phyloP scores from a whole-genome alignment of 2,329 filamentous ascomycete genomes.

The Exophiala xenobiotica region DNA sequence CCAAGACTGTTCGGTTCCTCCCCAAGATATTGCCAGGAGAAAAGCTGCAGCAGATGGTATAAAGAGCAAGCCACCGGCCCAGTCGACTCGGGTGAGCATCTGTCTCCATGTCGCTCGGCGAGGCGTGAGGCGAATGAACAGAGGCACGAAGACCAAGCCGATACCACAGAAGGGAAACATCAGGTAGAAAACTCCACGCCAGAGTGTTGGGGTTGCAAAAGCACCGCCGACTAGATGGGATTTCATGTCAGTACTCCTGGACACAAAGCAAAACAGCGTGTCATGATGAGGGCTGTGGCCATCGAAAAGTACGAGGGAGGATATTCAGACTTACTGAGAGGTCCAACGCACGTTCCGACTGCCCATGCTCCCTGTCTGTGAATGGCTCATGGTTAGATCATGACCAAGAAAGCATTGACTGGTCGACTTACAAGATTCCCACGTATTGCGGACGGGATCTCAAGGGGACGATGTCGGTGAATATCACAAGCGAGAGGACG shows the following conservation, averaged over 20 bases:
- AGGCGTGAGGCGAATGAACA: slow-evolving; percentile 34
- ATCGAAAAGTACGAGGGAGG: background rate
- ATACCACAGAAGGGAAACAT: slow-evolving; percentile 39
- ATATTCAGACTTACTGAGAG: slow-evolving; percentile 14
- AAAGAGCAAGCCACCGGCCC: slow-evolving; percentile 44
- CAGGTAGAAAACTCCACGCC: slow-evolving; percentile 43
- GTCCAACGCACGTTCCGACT: slow-evolving; percentile 33
- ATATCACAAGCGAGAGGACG: slow-evolving; percentile 43
- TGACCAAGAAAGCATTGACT: background rate
- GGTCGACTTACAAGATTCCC: slow-evolving; percentile 32
- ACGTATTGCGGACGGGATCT: slow-evolving; percentile 37
- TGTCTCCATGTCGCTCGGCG: slow-evolving; percentile 32
- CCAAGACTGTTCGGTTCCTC: slow-evolving; percentile 44
- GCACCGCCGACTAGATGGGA: slow-evolving; percentile 41
- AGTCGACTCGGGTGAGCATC: slow-evolving; percentile 39
- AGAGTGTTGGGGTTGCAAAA: slow-evolving; percentile 36
- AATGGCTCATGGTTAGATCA: background rate
- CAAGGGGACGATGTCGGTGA: slow-evolving; percentile 43
- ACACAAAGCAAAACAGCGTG: background rate
- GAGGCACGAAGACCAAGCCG: slow-evolving; percentile 31
- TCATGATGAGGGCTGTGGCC: no score
- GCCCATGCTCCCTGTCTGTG: slow-evolving; percentile 33
- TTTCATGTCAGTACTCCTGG: background rate
- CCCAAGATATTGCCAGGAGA: slow-evolving; percentile 46
- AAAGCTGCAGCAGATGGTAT: slow-evolving; percentile 39